Base-by-base conservation (phyloP, 306 rosid species). In the Prunus campanulata region DNA sequence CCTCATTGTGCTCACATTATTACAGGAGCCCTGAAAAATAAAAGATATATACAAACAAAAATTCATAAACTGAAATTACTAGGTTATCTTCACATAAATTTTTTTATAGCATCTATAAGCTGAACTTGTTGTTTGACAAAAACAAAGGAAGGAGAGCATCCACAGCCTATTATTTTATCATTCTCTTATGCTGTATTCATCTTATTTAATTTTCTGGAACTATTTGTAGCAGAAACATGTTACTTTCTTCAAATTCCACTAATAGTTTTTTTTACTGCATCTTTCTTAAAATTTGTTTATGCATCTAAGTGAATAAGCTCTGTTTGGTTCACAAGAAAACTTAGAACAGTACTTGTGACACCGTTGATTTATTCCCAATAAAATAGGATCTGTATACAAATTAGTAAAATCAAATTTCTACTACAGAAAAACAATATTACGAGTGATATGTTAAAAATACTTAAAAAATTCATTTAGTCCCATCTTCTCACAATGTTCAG, bases 1-100 rank as follows among this genome's bases (percentile, higher is more conserved):
- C 72, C 65, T 80, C 85, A 70, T 80, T 69, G 68, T 74, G 59
- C 71, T 80, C 67, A 57, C 56, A 51, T 62, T 77, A 29, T 83
- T 82, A 74, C 46, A 6, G 35, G 67, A 64, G 52, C 29, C 88
- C 92, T 88, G 83, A 25, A 11, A 70, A 47, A 66, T 19, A 39
- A 30, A 48, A 48, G 24, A 44, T 35, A 54, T 47, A 52, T 42
- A 68, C 12, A 47, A n/a, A 64, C 6, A n/a, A 50, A n/a, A 48
- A 74, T n/a, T 74, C 27, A 49, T 24, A 56, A 55, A 52, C 70
- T 25, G 70, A 81, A 65, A 32, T 19, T 8, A 67, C 49, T 12
- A 20, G 15, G 57, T 5, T 73, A 56, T 79, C 69, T 12, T 10
- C 13, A 55, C 9, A 46, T 25, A 44, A 47, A n/a, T 4, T 55